Percentiles rank a stretch among this genome's conserved stretches.
Conservation (phyloP, 2,329 filamentous ascomycete species). For the Penicillium nordicum region DNA sequence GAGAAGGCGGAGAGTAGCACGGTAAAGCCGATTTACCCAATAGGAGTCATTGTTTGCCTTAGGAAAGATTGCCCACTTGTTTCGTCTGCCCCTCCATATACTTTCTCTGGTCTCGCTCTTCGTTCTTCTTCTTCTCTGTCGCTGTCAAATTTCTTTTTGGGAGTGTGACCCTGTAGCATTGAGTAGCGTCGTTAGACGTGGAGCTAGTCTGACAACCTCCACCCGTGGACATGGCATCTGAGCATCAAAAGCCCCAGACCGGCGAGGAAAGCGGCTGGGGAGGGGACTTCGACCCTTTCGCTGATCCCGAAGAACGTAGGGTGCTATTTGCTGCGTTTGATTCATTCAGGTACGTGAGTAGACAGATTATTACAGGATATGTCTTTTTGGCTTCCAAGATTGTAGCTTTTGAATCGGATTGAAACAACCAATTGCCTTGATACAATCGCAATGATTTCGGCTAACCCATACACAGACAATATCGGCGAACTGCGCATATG, state of each 20-base stretch:
- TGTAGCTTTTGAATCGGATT: background rate
- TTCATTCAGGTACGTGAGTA: conserved; percentile 73
- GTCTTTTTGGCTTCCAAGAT: background rate
- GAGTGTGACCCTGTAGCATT: background rate
- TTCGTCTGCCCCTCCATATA: conserved; percentile 10
- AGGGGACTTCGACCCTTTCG: conserved; percentile 62
- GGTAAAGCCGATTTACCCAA: background rate
- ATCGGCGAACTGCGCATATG: conserved; percentile 78
- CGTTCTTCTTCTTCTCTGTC: background rate
- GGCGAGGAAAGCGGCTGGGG: conserved; percentile 46
- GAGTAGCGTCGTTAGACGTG: background rate
- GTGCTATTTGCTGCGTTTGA: conserved; percentile 81
- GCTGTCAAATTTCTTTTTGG: background rate
- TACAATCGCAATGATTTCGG: background rate
- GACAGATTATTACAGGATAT: background rate
- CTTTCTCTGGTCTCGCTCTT: background rate
- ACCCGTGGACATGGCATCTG: conserved; percentile 6
- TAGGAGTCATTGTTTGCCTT: background rate
- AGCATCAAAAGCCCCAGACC: background rate
- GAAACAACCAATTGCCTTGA: background rate
- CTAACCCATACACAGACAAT: conserved; percentile 58
- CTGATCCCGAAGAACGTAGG: conserved; percentile 74
- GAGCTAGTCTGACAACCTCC: background rate
- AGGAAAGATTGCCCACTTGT: background rate
- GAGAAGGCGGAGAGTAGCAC: background rate